Conservation (phyloP, 2,329 filamentous ascomycete genomes). For the Aspergillus glaucus region DNA sequence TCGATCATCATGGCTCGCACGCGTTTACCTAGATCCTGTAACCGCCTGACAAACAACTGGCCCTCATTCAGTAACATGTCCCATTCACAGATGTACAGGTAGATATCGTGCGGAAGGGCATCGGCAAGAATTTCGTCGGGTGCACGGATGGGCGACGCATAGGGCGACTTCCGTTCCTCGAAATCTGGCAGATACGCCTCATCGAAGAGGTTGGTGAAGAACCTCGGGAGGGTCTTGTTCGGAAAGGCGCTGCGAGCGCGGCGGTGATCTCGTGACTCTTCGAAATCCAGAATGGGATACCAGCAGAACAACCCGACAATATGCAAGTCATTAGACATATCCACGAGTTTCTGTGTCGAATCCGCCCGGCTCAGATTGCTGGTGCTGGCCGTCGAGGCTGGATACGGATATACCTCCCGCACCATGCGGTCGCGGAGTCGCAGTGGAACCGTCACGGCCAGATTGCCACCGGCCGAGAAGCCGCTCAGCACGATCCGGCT, state of each 20-base stretch:
- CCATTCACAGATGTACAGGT: constrained; percentile 59
- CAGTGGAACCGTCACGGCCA: constrained; percentile 56
- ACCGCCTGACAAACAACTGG: constrained; percentile 36
- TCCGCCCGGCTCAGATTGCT: constrained; percentile 22
- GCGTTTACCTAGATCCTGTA: constrained; percentile 38
- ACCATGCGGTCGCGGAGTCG: constrained; percentile 43
- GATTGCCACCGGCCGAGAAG: constrained; percentile 59
- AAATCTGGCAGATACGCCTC: constrained; percentile 42
- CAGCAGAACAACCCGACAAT: constrained; percentile 55
- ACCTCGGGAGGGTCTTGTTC: constrained; percentile 42
- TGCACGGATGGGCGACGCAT: constrained; percentile 54
- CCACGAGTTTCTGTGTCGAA: constrained; percentile 30
- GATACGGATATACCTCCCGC: constrained; percentile 7
- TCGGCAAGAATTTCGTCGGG: constrained; percentile 47
- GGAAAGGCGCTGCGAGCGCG: constrained; percentile 50
- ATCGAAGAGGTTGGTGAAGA: constrained; percentile 46
- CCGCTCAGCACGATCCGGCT: constrained; percentile 54
- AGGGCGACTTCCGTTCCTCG: constrained; percentile 49
- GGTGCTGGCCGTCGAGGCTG: constrained; percentile 9
- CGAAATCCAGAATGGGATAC: constrained; percentile 59
- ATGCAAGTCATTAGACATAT: constrained; percentile 37
- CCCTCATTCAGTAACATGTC: constrained; percentile 61
- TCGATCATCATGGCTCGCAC: constrained; percentile 42
- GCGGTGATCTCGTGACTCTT: constrained; percentile 53
- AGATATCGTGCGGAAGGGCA: constrained; percentile 53